A percentile compares a stretch with the other conserved stretches of the same genome.
These are phyloP conservation scores for Penicillium sp. DNA, from an alignment of 2,329 filamentous ascomycete species.

Conservation along the genomic window DNA sequence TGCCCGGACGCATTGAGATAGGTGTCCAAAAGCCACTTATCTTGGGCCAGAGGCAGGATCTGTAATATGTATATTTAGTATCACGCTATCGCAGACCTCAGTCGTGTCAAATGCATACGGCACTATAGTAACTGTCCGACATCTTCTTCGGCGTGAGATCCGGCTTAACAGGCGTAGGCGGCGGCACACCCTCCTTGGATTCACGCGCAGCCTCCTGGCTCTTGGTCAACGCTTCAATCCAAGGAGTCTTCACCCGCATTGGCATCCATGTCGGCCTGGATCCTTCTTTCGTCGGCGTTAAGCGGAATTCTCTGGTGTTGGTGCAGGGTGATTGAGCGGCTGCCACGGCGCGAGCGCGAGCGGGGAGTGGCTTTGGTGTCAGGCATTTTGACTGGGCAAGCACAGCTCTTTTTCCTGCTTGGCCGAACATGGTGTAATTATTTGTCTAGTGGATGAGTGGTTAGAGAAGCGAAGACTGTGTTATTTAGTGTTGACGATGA, in stretches of 20 bases:
- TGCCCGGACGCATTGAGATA: slow-evolving; percentile 77
- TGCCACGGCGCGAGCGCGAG: slow-evolving; percentile 14
- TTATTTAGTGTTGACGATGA: slow-evolving; percentile 19
- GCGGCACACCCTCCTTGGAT: slow-evolving; percentile 17
- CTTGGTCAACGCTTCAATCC: slow-evolving; percentile 65
- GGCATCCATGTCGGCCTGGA: slow-evolving; percentile 49
- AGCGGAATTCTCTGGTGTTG: slow-evolving; percentile 29
- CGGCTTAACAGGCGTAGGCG: slow-evolving; percentile 44
- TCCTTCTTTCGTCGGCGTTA: slow-evolving; percentile 27
- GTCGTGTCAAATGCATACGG: slow-evolving; percentile 52
- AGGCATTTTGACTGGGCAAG: slow-evolving; percentile 25
- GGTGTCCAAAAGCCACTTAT: slow-evolving; percentile 75
- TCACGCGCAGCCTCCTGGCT: slow-evolving; percentile 48
- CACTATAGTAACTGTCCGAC: slow-evolving; percentile 69
- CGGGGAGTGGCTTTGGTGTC: slow-evolving; percentile 9
- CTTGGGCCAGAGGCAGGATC: slow-evolving; percentile 68
- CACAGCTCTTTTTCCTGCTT: slow-evolving; percentile 22
- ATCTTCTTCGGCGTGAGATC: slow-evolving; percentile 67
- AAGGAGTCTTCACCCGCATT: slow-evolving; percentile 65
- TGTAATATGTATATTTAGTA: slow-evolving; percentile 34
- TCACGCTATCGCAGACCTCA: background rate
- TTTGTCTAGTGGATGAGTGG: background rate
- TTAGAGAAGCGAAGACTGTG: background rate
- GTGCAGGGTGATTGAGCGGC: slow-evolving; percentile 14
- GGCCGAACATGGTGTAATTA: slow-evolving; percentile 16